Evolutionary conservation across 306 rosid genomes (phyloP).

Genomic region (Adenanthera pavonina): DNA sequence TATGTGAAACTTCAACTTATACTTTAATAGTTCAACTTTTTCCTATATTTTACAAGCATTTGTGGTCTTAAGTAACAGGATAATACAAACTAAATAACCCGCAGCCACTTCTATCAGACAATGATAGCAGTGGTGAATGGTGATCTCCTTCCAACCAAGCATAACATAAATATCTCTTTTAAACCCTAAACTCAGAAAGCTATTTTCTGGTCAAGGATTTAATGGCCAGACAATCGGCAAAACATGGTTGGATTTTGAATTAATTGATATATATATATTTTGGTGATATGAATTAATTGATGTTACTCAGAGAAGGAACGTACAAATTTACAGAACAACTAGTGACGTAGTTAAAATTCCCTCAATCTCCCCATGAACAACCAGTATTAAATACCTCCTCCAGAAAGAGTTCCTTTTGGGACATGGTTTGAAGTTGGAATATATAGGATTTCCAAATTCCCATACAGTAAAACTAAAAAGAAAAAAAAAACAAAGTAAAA

Average conservation of each 20-base stretch:
- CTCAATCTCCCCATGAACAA: constrained; percentile 9
- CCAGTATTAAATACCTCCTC: neutral
- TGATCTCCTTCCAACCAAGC: neutral
- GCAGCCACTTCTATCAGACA: neutral
- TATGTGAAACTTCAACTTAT: constrained; percentile 23
- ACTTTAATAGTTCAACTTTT: neutral
- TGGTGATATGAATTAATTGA: neutral
- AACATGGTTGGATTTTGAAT: neutral
- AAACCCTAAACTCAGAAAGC: neutral
- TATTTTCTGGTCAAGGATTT: neutral
- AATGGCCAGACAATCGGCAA: neutral
- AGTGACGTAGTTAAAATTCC: neutral
- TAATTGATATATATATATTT: neutral
- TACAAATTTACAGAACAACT: neutral
- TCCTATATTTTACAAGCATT: neutral
- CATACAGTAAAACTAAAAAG: neutral
- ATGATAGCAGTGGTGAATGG: neutral
- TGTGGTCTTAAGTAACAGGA: constrained; percentile 3
- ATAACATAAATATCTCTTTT: neutral
- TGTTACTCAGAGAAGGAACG: neutral
- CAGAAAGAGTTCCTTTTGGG: neutral
- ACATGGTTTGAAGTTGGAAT: neutral
- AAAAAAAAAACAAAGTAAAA: neutral
- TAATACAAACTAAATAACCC: neutral
- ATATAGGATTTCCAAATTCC: neutral